phyloP scores from a whole-genome alignment of 106 monocot genomes.

The Apostasia ramifera region DNA sequence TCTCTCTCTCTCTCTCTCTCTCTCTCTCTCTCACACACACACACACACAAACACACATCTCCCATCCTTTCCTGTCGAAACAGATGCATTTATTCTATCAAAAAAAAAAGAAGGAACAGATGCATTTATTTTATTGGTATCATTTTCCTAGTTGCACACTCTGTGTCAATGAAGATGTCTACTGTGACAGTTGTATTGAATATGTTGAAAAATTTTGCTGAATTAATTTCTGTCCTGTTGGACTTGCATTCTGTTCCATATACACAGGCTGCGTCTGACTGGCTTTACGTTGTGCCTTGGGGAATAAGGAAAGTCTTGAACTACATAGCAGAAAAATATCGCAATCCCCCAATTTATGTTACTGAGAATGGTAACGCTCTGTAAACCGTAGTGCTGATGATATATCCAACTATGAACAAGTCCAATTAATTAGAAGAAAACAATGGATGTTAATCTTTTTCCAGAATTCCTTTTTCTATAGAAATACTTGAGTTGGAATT shows the following conservation, averaged over 20 bases:
- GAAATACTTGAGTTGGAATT: neutral
- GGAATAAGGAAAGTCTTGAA: slow-evolving; percentile 72
- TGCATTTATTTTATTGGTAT: too few relatives aligned
- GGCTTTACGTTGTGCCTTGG: slow-evolving; percentile 94
- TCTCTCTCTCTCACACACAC: neutral
- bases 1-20: too few relatives aligned
- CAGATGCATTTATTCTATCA: too few relatives aligned
- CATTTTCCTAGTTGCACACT: too few relatives aligned
- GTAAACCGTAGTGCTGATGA: neutral
- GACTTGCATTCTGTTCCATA: neutral
- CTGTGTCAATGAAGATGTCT: too few relatives aligned
- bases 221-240: neutral
- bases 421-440: neutral
- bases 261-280: slow-evolving; percentile 84
- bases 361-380: slow-evolving; percentile 81
- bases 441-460: neutral
- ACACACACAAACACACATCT: neutral
- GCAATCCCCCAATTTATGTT: slow-evolving; percentile 55
- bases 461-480: neutral
- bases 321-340: slow-evolving; percentile 55
- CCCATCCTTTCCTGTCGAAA: too few relatives aligned
- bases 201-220: neutral
- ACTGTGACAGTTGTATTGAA: too few relatives aligned
- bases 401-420: neutral
- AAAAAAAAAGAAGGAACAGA: too few relatives aligned